These are phyloP conservation scores for Pseudocercospora crystallina DNA, from an alignment of 2,329 filamentous ascomycete genomes.

Conservation along the genomic window DNA sequence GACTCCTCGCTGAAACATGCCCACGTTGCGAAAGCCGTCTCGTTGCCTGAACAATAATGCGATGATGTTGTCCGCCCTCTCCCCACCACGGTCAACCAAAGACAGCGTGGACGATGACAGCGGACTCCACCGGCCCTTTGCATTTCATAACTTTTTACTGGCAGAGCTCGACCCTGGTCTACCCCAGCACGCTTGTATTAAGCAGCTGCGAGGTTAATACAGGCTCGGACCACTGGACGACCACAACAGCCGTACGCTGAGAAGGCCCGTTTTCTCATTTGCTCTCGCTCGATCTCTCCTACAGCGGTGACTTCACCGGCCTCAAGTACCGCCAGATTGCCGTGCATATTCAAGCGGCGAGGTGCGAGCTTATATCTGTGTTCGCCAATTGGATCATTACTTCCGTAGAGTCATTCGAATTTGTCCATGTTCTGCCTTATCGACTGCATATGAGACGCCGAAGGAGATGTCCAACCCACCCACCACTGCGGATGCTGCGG, in stretches of 20 bases:
- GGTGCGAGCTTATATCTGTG: constrained; percentile 15
- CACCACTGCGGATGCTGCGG: neutral
- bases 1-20: neutral
- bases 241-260: neutral
- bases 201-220: constrained; percentile 17
- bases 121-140: too few relatives aligned
- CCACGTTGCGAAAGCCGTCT: too few relatives aligned
- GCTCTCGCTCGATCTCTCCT: constrained; percentile 16
- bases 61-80: too few relatives aligned
- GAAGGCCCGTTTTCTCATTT: constrained; percentile 15
- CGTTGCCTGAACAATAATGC: too few relatives aligned
- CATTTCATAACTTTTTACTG: too few relatives aligned
- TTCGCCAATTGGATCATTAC: constrained; percentile 13
- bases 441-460: constrained; percentile 22
- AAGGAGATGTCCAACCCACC: neutral
- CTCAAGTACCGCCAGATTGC: constrained; percentile 25
- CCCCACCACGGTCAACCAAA: too few relatives aligned
- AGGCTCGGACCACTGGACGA: neutral
- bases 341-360: constrained; percentile 16
- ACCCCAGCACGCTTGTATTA: constrained; percentile 15
- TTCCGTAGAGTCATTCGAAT: constrained; percentile 24
- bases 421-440: constrained; percentile 27
- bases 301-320: constrained; percentile 18
- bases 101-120: too few relatives aligned
- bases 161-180: constrained; percentile 10